Conservation (phyloP, 2,329 filamentous ascomycete genomes). For the Myriosclerotinia curreyana region DNA sequence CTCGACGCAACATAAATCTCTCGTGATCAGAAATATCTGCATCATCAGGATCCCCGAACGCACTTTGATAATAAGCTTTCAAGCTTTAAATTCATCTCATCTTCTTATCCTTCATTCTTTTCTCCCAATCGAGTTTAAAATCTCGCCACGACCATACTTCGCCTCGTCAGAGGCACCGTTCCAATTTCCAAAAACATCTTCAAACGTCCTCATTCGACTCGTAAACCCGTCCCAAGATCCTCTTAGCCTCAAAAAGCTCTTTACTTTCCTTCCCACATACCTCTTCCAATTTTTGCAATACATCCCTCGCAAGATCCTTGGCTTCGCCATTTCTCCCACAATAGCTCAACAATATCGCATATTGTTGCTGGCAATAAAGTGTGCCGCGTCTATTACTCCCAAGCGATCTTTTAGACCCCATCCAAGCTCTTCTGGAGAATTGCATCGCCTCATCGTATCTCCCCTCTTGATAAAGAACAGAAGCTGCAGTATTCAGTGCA, state of each 20-base stretch:
- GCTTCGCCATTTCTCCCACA: neutral
- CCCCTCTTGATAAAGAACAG: neutral
- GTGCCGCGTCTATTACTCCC: neutral
- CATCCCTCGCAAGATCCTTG: neutral
- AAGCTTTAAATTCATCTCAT: too few species aligned
- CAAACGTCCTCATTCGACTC: neutral
- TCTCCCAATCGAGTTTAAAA: neutral
- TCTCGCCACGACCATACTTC: neutral
- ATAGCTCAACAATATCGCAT: neutral
- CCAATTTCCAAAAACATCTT: neutral
- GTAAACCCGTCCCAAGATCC: neutral
- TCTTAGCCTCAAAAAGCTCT: neutral
- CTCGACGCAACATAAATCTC: too few species aligned
- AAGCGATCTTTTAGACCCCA: neutral
- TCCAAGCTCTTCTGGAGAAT: neutral
- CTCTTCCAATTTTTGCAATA: neutral
- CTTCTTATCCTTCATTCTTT: neutral
- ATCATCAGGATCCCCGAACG: too few species aligned
- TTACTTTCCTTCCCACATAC: neutral
- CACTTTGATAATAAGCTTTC: too few species aligned
- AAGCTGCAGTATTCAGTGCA: fast-evolving
- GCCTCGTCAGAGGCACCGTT: neutral
- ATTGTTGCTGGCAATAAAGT: neutral
- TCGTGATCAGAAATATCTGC: too few species aligned
- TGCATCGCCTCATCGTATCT: neutral